Conservation (phyloP, 2,329 filamentous ascomycete species). For the Botryotinia convoluta region DNA sequence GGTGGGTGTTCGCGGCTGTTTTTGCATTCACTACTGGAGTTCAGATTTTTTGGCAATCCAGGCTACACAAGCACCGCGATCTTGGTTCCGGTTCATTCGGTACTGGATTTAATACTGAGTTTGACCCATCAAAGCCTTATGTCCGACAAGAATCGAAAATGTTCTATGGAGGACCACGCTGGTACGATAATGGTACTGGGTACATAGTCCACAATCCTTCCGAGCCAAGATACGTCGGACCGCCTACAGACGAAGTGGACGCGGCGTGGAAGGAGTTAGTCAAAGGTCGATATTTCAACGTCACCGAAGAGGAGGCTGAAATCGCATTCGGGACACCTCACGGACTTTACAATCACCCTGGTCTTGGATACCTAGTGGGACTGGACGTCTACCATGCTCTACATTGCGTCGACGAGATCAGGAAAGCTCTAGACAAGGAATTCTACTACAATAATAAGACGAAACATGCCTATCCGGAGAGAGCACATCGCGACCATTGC, state of each 20-base stretch:
- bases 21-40: neutral
- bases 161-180: neutral
- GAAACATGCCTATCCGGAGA: neutral
- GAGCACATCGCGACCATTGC: conserved; percentile 3
- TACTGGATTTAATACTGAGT: neutral
- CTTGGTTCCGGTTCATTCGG: neutral
- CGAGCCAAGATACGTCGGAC: neutral
- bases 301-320: neutral
- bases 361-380: neutral
- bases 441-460: neutral
- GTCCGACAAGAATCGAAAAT: neutral
- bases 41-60: neutral
- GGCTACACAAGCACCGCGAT: neutral
- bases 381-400: neutral
- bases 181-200: neutral
- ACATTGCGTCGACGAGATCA: neutral
- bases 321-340: neutral
- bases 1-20: neutral
- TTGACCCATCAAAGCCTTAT: neutral
- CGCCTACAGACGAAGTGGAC: neutral
- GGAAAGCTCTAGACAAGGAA: neutral
- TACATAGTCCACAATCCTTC: neutral
- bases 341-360: neutral
- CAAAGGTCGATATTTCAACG: neutral
- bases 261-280: neutral